A percentile compares a stretch with the other conserved stretches of the same genome.
Conservation (phyloP, 257 asterid species). For the Linderniella brevidens region DNA sequence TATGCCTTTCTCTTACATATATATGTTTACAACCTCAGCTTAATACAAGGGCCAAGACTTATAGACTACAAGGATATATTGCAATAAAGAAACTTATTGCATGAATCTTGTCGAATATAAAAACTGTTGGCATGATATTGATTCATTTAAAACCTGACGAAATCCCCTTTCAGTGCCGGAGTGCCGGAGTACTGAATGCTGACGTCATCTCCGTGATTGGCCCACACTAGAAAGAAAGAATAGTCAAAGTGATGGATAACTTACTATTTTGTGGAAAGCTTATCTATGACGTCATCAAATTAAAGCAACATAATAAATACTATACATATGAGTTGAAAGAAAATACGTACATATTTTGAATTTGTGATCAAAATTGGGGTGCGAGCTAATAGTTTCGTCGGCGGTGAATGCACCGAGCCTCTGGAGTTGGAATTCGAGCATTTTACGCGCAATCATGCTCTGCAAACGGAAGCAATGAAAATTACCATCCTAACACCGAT, state of each 20-base stretch:
- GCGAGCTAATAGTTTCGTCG: constrained; percentile 67
- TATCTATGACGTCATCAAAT: not conserved
- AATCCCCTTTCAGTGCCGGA: constrained; percentile 94
- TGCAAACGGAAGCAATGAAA: constrained; percentile 12
- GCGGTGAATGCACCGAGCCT: constrained; percentile 90
- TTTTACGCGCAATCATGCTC: constrained; percentile 96
- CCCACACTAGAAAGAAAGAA: constrained; percentile 71
- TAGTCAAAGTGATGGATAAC: too few species aligned
- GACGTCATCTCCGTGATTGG: constrained; percentile 92
- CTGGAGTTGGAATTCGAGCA: constrained; percentile 87
- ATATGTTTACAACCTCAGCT: constrained; percentile 4
- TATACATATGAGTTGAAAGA: not conserved
- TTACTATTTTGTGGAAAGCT: too few species aligned
- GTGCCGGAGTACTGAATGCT: constrained; percentile 99
- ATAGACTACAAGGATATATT: too few species aligned
- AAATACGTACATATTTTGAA: constrained; percentile 59
- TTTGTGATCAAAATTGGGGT: constrained; percentile 71
- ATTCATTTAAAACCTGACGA: constrained; percentile 54
- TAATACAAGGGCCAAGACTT: constrained; percentile 1
- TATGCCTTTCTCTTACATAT: too few species aligned
- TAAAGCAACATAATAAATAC: constrained; percentile 6
- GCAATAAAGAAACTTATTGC: not conserved
- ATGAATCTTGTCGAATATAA: not conserved
- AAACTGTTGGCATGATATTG: not conserved
- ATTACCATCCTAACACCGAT: not conserved